phyloP scores from a whole-genome alignment of 805 yeast species.

The Myxozyma nipponensis region DNA sequence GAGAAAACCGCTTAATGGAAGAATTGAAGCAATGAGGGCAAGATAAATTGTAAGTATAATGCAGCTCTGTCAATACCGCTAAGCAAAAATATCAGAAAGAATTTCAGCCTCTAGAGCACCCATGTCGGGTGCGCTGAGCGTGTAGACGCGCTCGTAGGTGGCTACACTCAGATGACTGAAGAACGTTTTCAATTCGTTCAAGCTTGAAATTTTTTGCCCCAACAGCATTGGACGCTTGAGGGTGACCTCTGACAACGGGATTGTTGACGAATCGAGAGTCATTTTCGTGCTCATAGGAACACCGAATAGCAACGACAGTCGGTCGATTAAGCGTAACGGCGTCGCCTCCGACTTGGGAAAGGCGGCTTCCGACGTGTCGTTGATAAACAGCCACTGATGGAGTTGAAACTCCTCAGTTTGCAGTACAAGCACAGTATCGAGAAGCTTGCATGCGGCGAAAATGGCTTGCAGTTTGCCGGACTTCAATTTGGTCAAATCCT shows the following conservation, averaged over 20 bases:
- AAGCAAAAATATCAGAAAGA: conserved; percentile 22
- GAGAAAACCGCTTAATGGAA: no score
- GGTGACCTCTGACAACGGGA: conserved; percentile 7
- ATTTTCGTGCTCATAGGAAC: conserved; percentile 29
- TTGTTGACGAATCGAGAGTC: conserved; percentile 5
- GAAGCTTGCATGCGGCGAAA: conserved; percentile 65
- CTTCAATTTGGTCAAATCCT: conserved; percentile 39
- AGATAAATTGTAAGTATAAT: no score
- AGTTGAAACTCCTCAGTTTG: conserved; percentile 72
- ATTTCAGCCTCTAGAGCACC: conserved; percentile 17
- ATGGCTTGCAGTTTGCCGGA: conserved; percentile 37
- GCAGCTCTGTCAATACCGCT: no score
- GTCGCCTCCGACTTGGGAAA: conserved; percentile 39
- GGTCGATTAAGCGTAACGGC: conserved; percentile 43
- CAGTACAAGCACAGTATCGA: conserved; percentile 68
- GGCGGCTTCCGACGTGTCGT: conserved; percentile 60
- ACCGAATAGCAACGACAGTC: conserved; percentile 36
- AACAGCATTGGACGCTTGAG: conserved; percentile 43
- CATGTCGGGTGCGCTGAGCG: conserved; percentile 17
- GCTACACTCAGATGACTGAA: conserved; percentile 59
- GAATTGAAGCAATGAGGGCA: no score
- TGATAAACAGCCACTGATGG: conserved; percentile 81
- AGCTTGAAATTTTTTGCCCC: conserved; percentile 38
- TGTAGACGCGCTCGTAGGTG: conserved; percentile 18
- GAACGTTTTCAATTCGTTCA: conserved; percentile 55